Evolutionary conservation across 2,329 filamentous ascomycete species (phyloP).

Genomic region (Colletotrichum ledebouriae): DNA sequence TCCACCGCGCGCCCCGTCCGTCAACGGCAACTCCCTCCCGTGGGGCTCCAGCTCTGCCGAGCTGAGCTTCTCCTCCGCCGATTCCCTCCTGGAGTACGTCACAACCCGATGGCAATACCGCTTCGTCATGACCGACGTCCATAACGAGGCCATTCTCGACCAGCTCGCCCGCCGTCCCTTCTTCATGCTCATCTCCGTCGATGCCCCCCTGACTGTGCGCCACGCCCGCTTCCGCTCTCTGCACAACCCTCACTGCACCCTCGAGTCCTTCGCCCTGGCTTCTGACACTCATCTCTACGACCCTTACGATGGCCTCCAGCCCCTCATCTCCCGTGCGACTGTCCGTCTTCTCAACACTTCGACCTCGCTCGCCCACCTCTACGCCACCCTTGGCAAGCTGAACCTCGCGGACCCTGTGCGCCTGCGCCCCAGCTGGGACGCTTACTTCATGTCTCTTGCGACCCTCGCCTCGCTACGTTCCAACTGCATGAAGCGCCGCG

Average conservation of each 20-base stretch:
- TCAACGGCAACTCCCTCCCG: slow-evolving; percentile 50
- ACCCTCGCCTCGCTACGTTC: slow-evolving; percentile 89
- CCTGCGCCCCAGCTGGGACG: slow-evolving; percentile 92
- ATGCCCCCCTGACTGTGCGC: slow-evolving; percentile 87
- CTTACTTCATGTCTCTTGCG: slow-evolving; percentile 98
- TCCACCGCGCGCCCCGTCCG: slow-evolving; percentile 23
- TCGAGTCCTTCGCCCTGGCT: slow-evolving; percentile 69
- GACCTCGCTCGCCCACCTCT: slow-evolving; percentile 77
- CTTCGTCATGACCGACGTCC: slow-evolving; percentile 89
- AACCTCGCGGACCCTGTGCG: slow-evolving; percentile 84
- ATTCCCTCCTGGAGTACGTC: slow-evolving; percentile 84
- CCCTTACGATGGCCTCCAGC: slow-evolving; percentile 73
- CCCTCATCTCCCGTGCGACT: slow-evolving; percentile 84
- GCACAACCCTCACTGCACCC: slow-evolving; percentile 48
- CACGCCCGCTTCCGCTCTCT: slow-evolving; percentile 82
- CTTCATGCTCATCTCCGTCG: slow-evolving; percentile 92
- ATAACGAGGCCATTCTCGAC: slow-evolving; percentile 79
- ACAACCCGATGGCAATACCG: slow-evolving; percentile 85
- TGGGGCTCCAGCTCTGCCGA: slow-evolving; percentile 35
- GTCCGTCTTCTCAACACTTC: slow-evolving; percentile 90
- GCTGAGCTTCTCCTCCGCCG: slow-evolving; percentile 70
- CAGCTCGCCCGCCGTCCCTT: slow-evolving; percentile 85
- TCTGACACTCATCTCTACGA: slow-evolving; percentile 84
- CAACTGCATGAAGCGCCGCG: slow-evolving; percentile 98
- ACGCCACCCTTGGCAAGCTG: slow-evolving; percentile 78